phyloP scores from a whole-genome alignment of 768 basidiomycete genomes.

The Hydnum rufescens region DNA sequence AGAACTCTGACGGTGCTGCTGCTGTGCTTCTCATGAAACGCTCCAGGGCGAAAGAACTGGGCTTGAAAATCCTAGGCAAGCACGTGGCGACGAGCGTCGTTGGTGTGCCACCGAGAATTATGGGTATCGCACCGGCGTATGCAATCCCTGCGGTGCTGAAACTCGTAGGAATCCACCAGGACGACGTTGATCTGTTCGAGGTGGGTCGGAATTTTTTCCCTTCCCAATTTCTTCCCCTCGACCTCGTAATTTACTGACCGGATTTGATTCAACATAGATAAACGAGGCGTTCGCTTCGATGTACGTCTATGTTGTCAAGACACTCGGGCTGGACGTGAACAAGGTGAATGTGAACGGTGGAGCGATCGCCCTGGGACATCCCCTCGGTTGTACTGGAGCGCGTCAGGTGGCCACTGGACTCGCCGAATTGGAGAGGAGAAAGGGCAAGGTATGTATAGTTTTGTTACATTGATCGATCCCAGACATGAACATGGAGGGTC shows the following conservation, averaged over 20 bases:
- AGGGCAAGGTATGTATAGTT: conserved; percentile 14
- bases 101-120: conserved; percentile 63
- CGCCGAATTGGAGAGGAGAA: conserved; percentile 20
- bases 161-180: conserved; percentile 39
- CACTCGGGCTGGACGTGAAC: conserved; percentile 37
- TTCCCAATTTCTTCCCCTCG: background rate
- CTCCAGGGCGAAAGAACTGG: conserved; percentile 54
- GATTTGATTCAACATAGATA: too few species aligned
- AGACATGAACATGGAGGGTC: background rate
- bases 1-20: conserved; percentile 70
- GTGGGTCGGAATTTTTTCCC: conserved; percentile 20
- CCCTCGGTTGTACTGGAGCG: conserved; percentile 45
- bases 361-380: conserved; percentile 59
- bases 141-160: conserved; percentile 68
- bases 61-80: conserved; percentile 55
- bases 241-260: conserved; percentile 17
- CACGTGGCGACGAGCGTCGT: conserved; percentile 37
- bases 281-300: conserved; percentile 86
- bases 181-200: conserved; percentile 65
- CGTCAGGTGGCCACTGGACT: conserved; percentile 74
- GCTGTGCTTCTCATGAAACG: conserved; percentile 67
- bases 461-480: background rate
- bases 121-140: conserved; percentile 71
- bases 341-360: conserved; percentile 83
- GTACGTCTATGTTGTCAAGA: conserved; percentile 50